phyloP scores from a whole-genome alignment of 352 stramenopile genomes.

The Globisporangium orthogonon region DNA sequence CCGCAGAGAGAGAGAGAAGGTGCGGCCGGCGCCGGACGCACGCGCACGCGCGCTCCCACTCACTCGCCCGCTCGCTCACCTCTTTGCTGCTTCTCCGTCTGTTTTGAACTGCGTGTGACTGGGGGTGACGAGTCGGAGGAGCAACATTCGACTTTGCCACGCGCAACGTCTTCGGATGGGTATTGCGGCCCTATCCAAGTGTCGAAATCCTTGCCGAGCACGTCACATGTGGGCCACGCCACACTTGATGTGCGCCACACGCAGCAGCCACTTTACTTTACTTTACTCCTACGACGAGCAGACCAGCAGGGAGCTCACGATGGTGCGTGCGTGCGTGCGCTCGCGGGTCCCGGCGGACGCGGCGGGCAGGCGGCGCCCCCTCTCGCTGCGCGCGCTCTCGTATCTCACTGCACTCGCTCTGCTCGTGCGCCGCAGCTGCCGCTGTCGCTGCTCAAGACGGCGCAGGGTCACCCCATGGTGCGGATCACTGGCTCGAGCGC shows the following conservation, averaged over 20 bases:
- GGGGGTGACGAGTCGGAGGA: background rate
- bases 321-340: background rate
- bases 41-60: no score
- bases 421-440: constrained; percentile 69
- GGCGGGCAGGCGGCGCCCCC: background rate
- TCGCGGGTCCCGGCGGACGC: no score
- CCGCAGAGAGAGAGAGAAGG: no score
- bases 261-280: background rate
- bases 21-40: no score
- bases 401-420: background rate
- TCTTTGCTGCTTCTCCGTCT: background rate
- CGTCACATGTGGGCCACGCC: background rate
- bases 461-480: constrained; percentile 92
- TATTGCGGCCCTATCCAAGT: background rate
- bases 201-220: background rate
- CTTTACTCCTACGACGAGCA: background rate
- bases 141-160: background rate
- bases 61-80: background rate
- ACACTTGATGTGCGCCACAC: background rate
- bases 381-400: background rate
- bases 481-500: background rate
- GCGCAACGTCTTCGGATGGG: background rate
- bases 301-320: background rate
- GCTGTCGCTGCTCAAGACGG: constrained; percentile 94
- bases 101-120: background rate